phyloP scores from a whole-genome alignment of 805 yeast species.

The Wickerhamiella kazuoi region DNA sequence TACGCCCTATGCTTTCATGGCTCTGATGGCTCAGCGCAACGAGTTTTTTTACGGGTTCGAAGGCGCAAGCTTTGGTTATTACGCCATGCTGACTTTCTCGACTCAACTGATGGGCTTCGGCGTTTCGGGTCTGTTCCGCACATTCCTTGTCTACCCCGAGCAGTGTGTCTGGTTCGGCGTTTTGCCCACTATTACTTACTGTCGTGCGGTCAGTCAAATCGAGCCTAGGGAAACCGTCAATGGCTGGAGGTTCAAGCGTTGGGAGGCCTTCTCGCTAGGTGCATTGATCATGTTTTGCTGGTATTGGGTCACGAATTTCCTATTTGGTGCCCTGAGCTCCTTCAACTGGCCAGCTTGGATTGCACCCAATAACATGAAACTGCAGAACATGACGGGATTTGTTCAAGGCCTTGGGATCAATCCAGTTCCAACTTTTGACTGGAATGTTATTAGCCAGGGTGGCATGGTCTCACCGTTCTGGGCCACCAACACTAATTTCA shows the following conservation, averaged over 20 bases:
- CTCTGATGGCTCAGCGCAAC: constrained; percentile 21
- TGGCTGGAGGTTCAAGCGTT: constrained; percentile 43
- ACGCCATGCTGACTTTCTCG: constrained; percentile 33
- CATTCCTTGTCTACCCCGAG: constrained; percentile 35
- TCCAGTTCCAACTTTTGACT: constrained; percentile 38
- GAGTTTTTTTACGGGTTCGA: constrained; percentile 13
- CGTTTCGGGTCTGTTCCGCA: constrained; percentile 46
- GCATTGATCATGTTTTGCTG: constrained; percentile 32
- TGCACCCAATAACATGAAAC: constrained; percentile 30
- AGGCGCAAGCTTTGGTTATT: constrained; percentile 28
- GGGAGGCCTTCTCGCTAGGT: constrained; percentile 29
- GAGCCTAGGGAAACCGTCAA: constrained; percentile 30
- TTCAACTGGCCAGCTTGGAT: constrained; percentile 52
- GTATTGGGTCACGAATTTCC: constrained; percentile 52
- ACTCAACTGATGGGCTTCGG: constrained; percentile 51
- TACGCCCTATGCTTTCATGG: constrained; percentile 16
- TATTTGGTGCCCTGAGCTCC: constrained; percentile 41
- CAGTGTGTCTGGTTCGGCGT: constrained; percentile 37
- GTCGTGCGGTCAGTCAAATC: constrained; percentile 28
- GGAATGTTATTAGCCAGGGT: constrained; percentile 20
- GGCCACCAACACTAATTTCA: constrained; percentile 18
- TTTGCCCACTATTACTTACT: constrained; percentile 32
- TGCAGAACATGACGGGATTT: constrained; percentile 34
- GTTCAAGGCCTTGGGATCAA: constrained; percentile 32
- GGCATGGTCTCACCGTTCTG: constrained; percentile 29